A percentile compares a stretch with the other conserved stretches of the same genome.
phyloP scores from a whole-genome alignment of 805 yeast species.

The Ascoidea rubescens region DNA sequence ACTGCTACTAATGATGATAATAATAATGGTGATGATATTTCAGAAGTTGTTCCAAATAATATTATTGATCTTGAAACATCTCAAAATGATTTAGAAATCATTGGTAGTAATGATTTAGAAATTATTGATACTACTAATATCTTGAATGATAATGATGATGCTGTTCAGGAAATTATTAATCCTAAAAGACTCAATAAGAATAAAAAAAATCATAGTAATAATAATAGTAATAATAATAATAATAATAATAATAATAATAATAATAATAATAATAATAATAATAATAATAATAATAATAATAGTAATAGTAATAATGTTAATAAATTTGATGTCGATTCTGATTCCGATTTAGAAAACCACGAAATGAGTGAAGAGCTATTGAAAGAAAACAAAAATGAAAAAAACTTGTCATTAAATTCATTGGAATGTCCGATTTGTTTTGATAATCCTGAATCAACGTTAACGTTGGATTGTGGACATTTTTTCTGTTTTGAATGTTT shows the following conservation, averaged over 20 bases:
- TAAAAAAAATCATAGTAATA: background rate
- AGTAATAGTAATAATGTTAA: no score
- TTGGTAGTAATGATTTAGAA: background rate
- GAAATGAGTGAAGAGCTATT: slow-evolving; percentile 11
- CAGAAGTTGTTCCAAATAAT: background rate
- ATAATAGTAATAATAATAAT: background rate
- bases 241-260: no score
- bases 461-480: slow-evolving; percentile 44
- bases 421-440: slow-evolving; percentile 42
- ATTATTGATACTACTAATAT: background rate
- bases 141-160: slow-evolving; percentile 1
- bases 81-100: background rate
- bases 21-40: no score
- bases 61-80: background rate
- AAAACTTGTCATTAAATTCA: slow-evolving; percentile 16
- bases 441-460: slow-evolving; percentile 34
- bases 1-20: no score
- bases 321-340: slow-evolving; percentile 11
- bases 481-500: slow-evolving; percentile 39
- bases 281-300: no score
- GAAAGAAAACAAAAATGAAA: slow-evolving; percentile 12
- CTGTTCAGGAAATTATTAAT: background rate
- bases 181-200: background rate
- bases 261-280: no score
- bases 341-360: slow-evolving; percentile 2